Evolutionary conservation across 306 rosid genomes (phyloP).

Genomic region (Bauhinia variegata): DNA sequence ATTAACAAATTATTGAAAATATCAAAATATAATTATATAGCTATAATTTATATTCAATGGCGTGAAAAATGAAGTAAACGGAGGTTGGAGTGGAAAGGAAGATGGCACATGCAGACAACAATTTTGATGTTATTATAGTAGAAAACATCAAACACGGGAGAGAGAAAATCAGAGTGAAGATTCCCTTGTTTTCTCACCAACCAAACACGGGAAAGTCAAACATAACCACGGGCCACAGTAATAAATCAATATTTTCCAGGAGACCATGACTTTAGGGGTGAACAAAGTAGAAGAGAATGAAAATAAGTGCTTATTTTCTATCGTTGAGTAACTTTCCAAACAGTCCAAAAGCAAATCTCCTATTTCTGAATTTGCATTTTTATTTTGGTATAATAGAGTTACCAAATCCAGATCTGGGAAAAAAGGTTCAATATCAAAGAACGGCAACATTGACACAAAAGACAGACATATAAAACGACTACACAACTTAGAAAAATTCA

Average conservation of each 20-base stretch:
- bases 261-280: not conserved
- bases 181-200: conserved; percentile 35
- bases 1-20: too few relatives aligned
- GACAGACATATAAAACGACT: conserved; percentile 33
- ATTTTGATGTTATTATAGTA: conserved; percentile 8
- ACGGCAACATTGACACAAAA: not conserved
- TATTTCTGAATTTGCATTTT: too few relatives aligned
- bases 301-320: not conserved
- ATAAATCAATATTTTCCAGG: not conserved
- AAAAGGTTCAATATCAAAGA: not conserved
- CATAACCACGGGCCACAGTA: not conserved
- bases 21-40: too few relatives aligned
- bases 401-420: conserved; percentile 26
- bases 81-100: not conserved
- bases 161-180: conserved; percentile 4
- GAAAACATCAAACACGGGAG: too few relatives aligned
- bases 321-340: not conserved
- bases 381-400: too few relatives aligned
- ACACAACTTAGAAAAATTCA: not conserved
- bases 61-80: conserved; percentile 27
- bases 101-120: conserved; percentile 36
- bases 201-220: conserved; percentile 34
- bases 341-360: not conserved
- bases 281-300: not conserved
- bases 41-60: too few relatives aligned